These are phyloP conservation scores for Parathielavia appendiculata DNA, from an alignment of 495 filamentous ascomycete genomes.

Conservation along the genomic window DNA sequence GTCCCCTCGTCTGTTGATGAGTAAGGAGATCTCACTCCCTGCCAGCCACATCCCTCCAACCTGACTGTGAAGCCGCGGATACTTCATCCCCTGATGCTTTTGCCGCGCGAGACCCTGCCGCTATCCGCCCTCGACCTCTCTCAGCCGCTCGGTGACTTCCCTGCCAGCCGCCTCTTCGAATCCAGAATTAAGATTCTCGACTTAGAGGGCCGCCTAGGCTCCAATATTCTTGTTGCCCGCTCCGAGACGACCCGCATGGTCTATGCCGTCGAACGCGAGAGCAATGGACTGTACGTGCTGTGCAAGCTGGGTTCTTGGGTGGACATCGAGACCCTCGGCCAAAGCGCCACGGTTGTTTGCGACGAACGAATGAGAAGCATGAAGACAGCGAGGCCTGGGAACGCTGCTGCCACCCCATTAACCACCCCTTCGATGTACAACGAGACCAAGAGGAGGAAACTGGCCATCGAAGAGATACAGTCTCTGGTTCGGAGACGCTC, in stretches of 20 bases:
- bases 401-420: conserved; percentile 21
- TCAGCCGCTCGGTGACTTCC: conserved; percentile 46
- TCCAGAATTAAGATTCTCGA: conserved; percentile 60
- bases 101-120: conserved; percentile 57
- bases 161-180: conserved; percentile 52
- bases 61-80: conserved; percentile 54
- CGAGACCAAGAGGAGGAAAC: conserved; percentile 43
- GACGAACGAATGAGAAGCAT: conserved; percentile 21
- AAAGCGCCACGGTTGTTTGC: conserved; percentile 39
- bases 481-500: conserved; percentile 28
- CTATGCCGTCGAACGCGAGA: conserved; percentile 70
- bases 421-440: conserved; percentile 39
- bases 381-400: conserved; percentile 11
- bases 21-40: conserved; percentile 17
- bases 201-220: conserved; percentile 48
- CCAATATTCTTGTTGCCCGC: conserved; percentile 61
- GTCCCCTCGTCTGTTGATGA: background rate
- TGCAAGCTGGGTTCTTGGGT: conserved; percentile 67
- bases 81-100: conserved; percentile 54
- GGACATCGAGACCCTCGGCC: conserved; percentile 44
- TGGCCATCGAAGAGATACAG: conserved; percentile 52
- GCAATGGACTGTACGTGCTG: conserved; percentile 60
- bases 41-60: conserved; percentile 54
- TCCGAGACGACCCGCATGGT: conserved; percentile 53
- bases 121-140: conserved; percentile 57